Conservation (phyloP, 2,329 filamentous ascomycete species). For the Colletotrichum abscissum region DNA sequence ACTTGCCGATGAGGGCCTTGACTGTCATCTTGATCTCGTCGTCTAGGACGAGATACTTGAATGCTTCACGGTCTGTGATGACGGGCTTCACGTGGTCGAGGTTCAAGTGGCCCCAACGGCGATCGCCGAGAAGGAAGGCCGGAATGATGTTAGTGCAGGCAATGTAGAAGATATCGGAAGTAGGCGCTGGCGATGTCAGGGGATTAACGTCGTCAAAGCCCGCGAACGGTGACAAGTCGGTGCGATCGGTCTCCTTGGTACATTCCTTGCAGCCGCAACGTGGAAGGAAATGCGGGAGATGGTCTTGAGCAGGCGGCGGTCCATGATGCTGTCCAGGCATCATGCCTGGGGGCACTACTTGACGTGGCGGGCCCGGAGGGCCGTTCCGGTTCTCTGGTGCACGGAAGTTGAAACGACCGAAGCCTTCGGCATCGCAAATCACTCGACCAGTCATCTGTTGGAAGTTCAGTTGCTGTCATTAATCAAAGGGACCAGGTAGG, state of each 20-base stretch:
- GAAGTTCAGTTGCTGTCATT: slow-evolving; percentile 19
- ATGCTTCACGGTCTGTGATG: slow-evolving; percentile 57
- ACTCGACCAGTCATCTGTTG: slow-evolving; percentile 51
- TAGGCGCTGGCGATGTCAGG: slow-evolving; percentile 47
- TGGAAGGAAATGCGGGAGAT: slow-evolving; percentile 53
- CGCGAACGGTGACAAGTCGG: slow-evolving; percentile 46
- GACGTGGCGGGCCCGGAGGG: slow-evolving; percentile 3
- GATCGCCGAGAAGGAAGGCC: slow-evolving; percentile 57
- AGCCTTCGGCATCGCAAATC: slow-evolving; percentile 56
- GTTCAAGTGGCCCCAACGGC: slow-evolving; percentile 57
- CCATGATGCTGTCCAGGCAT: not conserved
- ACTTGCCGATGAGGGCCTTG: slow-evolving; percentile 59
- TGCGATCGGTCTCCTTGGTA: slow-evolving; percentile 35
- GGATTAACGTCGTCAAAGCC: slow-evolving; percentile 56
- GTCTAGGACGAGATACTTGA: slow-evolving; percentile 62
- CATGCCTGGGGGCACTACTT: not conserved
- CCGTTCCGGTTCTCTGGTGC: slow-evolving; percentile 39
- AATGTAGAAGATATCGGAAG: slow-evolving; percentile 56
- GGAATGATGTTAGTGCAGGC: slow-evolving; percentile 56
- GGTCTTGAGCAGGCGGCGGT: slow-evolving; percentile 41
- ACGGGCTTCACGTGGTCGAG: slow-evolving; percentile 53
- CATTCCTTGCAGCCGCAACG: slow-evolving; percentile 56
- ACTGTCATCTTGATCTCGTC: slow-evolving; percentile 60
- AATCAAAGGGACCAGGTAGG: too few species aligned
- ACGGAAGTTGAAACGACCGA: slow-evolving; percentile 46